These are phyloP conservation scores for Ogataea hybrid DNA, from an alignment of 1,139 yeast genomes.

Conservation along the genomic window DNA sequence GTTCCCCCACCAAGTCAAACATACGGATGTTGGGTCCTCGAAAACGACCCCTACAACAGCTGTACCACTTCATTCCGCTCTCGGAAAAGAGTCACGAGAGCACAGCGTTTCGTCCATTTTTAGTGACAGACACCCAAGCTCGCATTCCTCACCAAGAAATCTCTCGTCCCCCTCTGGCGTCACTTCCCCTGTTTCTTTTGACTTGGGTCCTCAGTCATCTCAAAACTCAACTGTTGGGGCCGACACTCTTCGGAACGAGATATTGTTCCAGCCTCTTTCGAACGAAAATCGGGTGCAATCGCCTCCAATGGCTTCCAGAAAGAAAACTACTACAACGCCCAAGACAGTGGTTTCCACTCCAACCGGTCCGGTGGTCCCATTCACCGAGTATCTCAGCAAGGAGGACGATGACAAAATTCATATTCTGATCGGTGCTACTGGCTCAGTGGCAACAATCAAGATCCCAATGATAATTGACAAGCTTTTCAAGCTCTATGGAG, in stretches of 20 bases:
- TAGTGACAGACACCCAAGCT: constrained; percentile 10
- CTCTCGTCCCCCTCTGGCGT: constrained; percentile 11
- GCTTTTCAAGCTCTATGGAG: constrained; percentile 70
- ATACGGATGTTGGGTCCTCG: constrained; percentile 1
- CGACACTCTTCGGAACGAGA: constrained; percentile 14
- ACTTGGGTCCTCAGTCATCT: constrained; percentile 17
- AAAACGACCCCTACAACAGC: constrained; percentile 4
- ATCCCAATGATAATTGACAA: constrained; percentile 84
- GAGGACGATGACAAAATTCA: constrained; percentile 83
- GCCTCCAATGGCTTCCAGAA: constrained; percentile 17
- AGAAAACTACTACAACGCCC: constrained; percentile 28
- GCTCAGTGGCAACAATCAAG: constrained; percentile 94
- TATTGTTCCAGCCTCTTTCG: constrained; percentile 4
- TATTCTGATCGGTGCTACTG: constrained; percentile 87
- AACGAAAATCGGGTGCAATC: not conserved
- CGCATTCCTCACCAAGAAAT: constrained; percentile 9
- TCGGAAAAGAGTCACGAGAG: constrained; percentile 19
- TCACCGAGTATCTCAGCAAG: constrained; percentile 65
- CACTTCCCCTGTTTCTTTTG: constrained; percentile 21
- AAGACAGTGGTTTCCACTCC: constrained; percentile 48
- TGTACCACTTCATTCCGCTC: constrained; percentile 5
- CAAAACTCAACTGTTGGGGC: constrained; percentile 2
- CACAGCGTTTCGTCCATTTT: constrained; percentile 21
- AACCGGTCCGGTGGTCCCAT: constrained; percentile 69
- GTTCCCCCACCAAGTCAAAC: constrained; percentile 14